Conservation (phyloP, 78 protist species). For the Mastigamoeba balamuthi region DNA sequence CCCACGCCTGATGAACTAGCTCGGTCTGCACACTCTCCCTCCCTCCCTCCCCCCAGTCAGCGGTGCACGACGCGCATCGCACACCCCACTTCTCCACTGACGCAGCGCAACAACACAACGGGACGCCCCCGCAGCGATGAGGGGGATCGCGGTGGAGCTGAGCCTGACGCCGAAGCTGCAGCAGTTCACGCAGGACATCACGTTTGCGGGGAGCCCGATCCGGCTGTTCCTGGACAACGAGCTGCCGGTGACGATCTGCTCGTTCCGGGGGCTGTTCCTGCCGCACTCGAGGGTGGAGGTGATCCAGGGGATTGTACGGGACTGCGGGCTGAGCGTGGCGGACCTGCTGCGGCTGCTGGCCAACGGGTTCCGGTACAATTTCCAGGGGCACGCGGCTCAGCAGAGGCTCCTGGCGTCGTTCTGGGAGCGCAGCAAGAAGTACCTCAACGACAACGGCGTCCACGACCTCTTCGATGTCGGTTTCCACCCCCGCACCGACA, state of each 20-base stretch:
- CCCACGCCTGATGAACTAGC: constrained; percentile 33
- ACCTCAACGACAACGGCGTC: too few relatives aligned
- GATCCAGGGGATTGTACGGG: constrained; percentile 14
- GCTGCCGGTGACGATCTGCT: constrained; percentile 44
- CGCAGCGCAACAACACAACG: not conserved
- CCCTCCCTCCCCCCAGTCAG: too few relatives aligned
- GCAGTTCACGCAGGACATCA: constrained; percentile 10
- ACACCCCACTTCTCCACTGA: too few relatives aligned
- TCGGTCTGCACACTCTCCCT: too few relatives aligned
- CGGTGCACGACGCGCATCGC: too few relatives aligned
- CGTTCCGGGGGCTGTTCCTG: constrained; percentile 8
- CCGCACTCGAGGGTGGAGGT: constrained; percentile 10
- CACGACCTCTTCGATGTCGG: too few relatives aligned
- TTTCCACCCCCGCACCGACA: too few relatives aligned
- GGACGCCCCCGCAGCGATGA: not conserved
- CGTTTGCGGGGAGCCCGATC: constrained; percentile 38
- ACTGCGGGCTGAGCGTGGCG: constrained; percentile 8
- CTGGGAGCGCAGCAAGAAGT: not conserved
- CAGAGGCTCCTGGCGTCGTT: not conserved
- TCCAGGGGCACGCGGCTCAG: constrained; percentile 2
- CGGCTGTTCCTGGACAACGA: constrained; percentile 30
- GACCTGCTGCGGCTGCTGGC: constrained; percentile 18
- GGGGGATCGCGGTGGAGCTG: constrained; percentile 40
- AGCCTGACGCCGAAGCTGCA: constrained; percentile 29
- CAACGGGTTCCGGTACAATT: constrained; percentile 19